phyloP scores from a whole-genome alignment of 2,329 filamentous ascomycete genomes.

The Macrophomina pseudophaseolina region DNA sequence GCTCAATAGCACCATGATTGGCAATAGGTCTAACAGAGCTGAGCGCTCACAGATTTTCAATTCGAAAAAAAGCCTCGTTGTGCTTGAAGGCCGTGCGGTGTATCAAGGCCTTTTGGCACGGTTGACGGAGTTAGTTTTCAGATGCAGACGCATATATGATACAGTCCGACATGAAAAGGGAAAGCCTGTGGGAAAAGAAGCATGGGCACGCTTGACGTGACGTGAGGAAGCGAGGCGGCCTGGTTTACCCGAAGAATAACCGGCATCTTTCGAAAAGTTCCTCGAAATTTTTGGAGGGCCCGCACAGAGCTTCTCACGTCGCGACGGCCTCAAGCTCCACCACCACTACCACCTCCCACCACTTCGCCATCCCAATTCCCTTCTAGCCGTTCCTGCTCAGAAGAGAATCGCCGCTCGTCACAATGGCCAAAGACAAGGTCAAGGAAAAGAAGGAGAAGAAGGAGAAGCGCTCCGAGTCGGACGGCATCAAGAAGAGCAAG shows the following conservation, averaged over 20 bases:
- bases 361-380: background rate
- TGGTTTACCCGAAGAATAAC: background rate
- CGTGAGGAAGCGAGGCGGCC: background rate
- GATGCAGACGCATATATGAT: too few species aligned
- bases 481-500: slow-evolving; percentile 53
- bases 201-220: background rate
- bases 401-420: slow-evolving; percentile 15
- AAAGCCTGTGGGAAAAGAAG: too few species aligned
- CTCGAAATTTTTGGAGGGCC: slow-evolving; percentile 26
- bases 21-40: too few species aligned
- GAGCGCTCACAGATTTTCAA: too few species aligned
- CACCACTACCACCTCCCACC: background rate
- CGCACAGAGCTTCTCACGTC: slow-evolving; percentile 23
- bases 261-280: slow-evolving; percentile 15
- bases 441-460: slow-evolving; percentile 67
- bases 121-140: too few species aligned
- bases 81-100: too few species aligned
- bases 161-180: too few species aligned
- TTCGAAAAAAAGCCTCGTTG: too few species aligned
- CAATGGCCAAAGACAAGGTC: slow-evolving; percentile 46
- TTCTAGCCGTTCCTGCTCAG: background rate
- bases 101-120: too few species aligned
- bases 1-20: too few species aligned
- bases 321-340: slow-evolving; percentile 18
- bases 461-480: slow-evolving; percentile 63